Evolutionary conservation across 306 rosid genomes (phyloP), one percentile per base, ranked within the genome.

Genomic region (Vigna unguiculata): DNA sequence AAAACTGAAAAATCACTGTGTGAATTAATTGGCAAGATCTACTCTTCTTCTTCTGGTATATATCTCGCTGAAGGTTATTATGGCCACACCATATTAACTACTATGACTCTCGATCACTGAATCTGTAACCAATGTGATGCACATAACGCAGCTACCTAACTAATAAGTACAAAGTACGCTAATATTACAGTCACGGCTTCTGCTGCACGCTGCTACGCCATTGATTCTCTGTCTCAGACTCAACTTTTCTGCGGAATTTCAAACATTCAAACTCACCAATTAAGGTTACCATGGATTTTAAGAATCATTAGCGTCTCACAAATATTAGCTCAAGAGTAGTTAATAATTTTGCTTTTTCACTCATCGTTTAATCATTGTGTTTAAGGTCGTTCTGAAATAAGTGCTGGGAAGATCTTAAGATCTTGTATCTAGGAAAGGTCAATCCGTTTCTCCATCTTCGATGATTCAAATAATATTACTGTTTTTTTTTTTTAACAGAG

Each of bases 181-280:
- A 61, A 63, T 52, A 66, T 66, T 20, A 61, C 69, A 46, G 61
- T 32, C 9, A 65, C 38, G 71, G 68, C 46, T 72, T 48, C 86
- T 46, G 65, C 47, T 52, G 8, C 24, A 17, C 45, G 53, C 87
- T 74, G 83, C 45, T 54, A 49, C 59, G 51, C 55, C 87, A 76
- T 64, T 80, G 82, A 80, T 72, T 77, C 85, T 66, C 80, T 32
- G n/a, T 49, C 85, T 76, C 77, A 28, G 77, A 28, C 66, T 41
- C 68, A 71, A 70, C 41, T 80, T 34, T 84, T 80, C 74, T 84
- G 77, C 73, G 1, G 51, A 84, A 57, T 76, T 79, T 83, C 81
- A 22, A 53, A 36, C 75, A 32, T 70, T 61, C 73, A 60, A 58
- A 46, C 11, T 21, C 5, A 21, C 63, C 8, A 12, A 25, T 58